Conservation (phyloP, 768 basidiomycete species). For the Nevesoporus exiguus region DNA sequence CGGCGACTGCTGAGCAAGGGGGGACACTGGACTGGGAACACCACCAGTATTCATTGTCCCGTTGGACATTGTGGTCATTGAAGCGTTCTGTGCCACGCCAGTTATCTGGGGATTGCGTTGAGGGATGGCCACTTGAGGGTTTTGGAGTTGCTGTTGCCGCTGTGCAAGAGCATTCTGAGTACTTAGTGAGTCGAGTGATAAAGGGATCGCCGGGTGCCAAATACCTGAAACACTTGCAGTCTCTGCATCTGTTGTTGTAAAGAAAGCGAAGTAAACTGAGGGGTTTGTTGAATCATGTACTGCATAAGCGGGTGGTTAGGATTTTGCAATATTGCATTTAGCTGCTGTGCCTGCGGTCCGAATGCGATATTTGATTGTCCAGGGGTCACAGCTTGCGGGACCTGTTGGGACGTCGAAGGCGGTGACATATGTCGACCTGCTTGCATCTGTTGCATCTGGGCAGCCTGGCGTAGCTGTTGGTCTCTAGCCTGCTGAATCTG, state of each 20-base stretch:
- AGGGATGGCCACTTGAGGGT: slow-evolving; percentile 18
- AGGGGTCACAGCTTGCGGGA: slow-evolving; percentile 15
- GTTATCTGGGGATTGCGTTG: slow-evolving; percentile 31
- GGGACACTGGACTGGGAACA: slow-evolving; percentile 30
- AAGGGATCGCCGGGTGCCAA: slow-evolving; percentile 5
- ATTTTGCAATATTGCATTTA: slow-evolving; percentile 48
- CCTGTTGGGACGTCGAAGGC: slow-evolving; percentile 26
- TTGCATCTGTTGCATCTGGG: slow-evolving; percentile 35
- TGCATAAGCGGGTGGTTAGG: slow-evolving; percentile 57
- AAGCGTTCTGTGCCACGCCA: slow-evolving; percentile 28
- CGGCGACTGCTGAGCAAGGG: slow-evolving; percentile 28
- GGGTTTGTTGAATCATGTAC: slow-evolving; percentile 49
- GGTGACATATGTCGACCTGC: slow-evolving; percentile 43
- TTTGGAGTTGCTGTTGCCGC: slow-evolving; percentile 33
- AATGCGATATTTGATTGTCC: slow-evolving; percentile 22
- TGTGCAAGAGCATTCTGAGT: slow-evolving; percentile 17
- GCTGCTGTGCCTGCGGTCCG: slow-evolving; percentile 40
- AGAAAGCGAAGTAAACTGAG: slow-evolving; percentile 52
- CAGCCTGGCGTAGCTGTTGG: slow-evolving; percentile 33
- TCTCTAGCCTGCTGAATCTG: slow-evolving; percentile 36
- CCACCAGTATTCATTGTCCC: slow-evolving; percentile 21
- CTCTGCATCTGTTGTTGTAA: slow-evolving; percentile 57
- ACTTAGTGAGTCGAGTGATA: slow-evolving; percentile 7
- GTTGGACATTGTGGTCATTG: slow-evolving; percentile 27
- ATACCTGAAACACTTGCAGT: slow-evolving; percentile 51